Evolutionary conservation across 352 stramenopile species (phyloP), one percentile per base, ranked within the genome.

Genomic region (Pythium sukuiense): DNA sequence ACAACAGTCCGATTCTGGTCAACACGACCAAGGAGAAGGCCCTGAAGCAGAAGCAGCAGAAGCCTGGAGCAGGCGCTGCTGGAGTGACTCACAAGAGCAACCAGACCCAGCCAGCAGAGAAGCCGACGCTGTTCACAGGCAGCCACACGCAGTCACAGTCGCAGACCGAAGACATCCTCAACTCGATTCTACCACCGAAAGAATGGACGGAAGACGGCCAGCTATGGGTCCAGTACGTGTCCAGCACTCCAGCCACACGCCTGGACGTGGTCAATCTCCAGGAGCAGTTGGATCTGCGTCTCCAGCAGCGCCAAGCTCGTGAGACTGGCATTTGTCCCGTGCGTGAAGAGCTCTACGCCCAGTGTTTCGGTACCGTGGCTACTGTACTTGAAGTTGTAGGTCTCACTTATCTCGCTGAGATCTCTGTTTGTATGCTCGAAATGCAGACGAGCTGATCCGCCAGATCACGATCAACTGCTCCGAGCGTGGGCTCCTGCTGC

Each of bases 361-460:
- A 98, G 68, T 98, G 90, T 65, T 98, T 98, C 70, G 87, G 86
- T n/a, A n/a, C n/a, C n/a, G n/a, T n/a, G n/a, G n/a, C n/a, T 93
- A 64, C 2, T 18, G 20, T 3, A 26, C 6, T 41, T 20, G 13
- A 32, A 24, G 54, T 33, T 13, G 11, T 18, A 8, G 35, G 27
- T 35, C 41, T 46, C 33, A 30, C 11, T 30, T 48, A 39, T 46
- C 30, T 18, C 0, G 16, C 18, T 16, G 55, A 52, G 13, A 52
- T 58, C 6, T 32, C 18, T 50, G 60, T 29, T 58, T 30, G 24
- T 65, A 26, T 29, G 39, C 13, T 56, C 30, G 37, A 35, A 8
- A 29, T 24, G 13, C 60, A 93, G 91, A 98, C 62, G 92, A 97
- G 54, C 64, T 98, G 39, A 98, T 97, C 56, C 80, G 90, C 8